Evolutionary conservation across 495 filamentous ascomycete genomes (phyloP), one percentile per base, ranked within the genome.

Genomic region (Xylaria nigripes): DNA sequence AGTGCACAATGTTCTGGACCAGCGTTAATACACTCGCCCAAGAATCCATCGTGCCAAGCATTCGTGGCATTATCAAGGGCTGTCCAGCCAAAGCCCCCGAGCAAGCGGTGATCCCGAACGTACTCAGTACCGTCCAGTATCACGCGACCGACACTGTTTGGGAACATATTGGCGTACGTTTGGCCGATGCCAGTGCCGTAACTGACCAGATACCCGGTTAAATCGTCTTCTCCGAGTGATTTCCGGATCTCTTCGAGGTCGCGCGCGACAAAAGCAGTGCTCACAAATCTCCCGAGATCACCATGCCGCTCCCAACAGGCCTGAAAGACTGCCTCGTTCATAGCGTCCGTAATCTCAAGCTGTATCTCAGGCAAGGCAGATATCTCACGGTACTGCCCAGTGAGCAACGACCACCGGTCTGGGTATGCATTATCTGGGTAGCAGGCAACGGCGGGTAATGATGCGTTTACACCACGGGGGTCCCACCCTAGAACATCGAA

Each of bases 111-210:
- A 48, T 78, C 72, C 45, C 68, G 69, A 3, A 77, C 70, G 45
- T 78, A 76, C 47, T 76, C 75, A 4, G 73, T 73, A 18, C 73
- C 75, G 46, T 79, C 75, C 2, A 79, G 60, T 19, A 78, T 70
- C 42, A 59, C 15, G 73, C 76, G 3, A 73, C 73, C 46, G 66
- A 71, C 52, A 67, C 61, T 8, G 75, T 77, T 72, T 73, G 75
- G 53, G 29, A 50, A 50, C 36, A 55, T 55, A 16, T 50, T 55
- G 21, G 53, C 34, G 67, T 64, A 38, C 67, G 74, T 59, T 76
- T 78, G 13, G 0, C 83, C 84, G 3, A 87, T 76, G 4, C 83
- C 66, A 1, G 83, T 85, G 3, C 85, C 85, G 58, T 87, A 87
- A n/a, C 80, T 84, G 15, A 85, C 77, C 9, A 85, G 78, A 72